A percentile compares a stretch with the other conserved stretches of the same genome.
Evolutionary conservation across 352 stramenopile genomes (phyloP).

Genomic region (Globisporangium cystogenes): DNA sequence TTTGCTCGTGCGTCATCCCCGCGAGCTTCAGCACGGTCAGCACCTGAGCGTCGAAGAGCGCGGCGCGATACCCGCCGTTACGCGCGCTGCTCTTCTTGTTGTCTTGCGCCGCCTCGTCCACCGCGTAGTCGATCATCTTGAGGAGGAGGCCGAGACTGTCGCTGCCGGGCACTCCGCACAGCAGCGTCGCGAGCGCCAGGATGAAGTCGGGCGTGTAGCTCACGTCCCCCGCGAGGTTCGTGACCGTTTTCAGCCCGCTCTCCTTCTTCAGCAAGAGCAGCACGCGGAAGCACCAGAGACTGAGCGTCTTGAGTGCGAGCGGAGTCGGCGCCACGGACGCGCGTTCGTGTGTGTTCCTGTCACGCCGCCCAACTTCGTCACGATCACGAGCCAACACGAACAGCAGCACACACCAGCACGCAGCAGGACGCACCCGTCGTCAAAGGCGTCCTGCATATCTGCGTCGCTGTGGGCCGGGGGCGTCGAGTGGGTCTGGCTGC

Average conservation of each 20-base stretch:
- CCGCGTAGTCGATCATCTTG: constrained; percentile 44
- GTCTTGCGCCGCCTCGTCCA: constrained; percentile 29
- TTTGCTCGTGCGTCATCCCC: constrained; percentile 43
- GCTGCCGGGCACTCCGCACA: constrained; percentile 47
- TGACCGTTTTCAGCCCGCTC: constrained; percentile 50
- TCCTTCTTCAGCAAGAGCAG: constrained; percentile 78
- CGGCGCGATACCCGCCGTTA: constrained; percentile 19
- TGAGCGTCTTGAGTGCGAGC: constrained; percentile 30
- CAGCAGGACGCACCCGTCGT: constrained; percentile 28
- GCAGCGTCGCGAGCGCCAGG: constrained; percentile 45
- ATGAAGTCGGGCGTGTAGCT: constrained; percentile 66
- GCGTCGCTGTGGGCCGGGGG: background rate
- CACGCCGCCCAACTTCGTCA: background rate
- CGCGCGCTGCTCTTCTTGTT: constrained; percentile 12
- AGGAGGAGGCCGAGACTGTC: constrained; percentile 55
- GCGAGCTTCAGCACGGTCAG: constrained; percentile 36
- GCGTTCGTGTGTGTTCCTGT: background rate
- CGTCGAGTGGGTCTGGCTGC: constrained; percentile 4
- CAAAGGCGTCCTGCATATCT: constrained; percentile 20
- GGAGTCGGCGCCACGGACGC: background rate
- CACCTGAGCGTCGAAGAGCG: constrained; percentile 52
- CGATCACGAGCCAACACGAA: background rate
- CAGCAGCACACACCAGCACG: constrained; percentile 1
- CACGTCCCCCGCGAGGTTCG: constrained; percentile 31
- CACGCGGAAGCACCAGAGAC: constrained; percentile 67